Conservation (phyloP, 169 alveolate genomes). For the Cryptosporidium ryanae region DNA sequence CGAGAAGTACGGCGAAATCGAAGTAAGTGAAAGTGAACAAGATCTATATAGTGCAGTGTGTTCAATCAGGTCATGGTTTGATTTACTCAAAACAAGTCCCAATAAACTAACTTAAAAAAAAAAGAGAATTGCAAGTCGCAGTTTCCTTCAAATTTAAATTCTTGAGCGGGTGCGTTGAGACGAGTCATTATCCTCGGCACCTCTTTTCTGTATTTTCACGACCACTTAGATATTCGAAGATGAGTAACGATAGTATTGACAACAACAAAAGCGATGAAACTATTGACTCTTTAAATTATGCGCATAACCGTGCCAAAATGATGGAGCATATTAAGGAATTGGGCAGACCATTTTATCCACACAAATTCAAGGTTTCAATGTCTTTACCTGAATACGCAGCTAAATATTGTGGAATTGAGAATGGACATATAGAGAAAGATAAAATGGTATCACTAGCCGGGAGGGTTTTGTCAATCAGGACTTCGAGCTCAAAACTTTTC, state of each 20-base stretch:
- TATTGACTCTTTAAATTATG: conserved; percentile 15
- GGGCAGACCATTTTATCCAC: conserved; percentile 83
- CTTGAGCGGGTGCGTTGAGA: conserved; percentile 29
- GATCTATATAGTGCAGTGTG: neutral
- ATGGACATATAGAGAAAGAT: conserved; percentile 89
- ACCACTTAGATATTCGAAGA: neutral
- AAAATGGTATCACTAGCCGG: conserved; percentile 90
- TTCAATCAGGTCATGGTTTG: conserved; percentile 30
- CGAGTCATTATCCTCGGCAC: neutral
- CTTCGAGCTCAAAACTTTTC: conserved; percentile 89
- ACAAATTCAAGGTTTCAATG: conserved; percentile 88
- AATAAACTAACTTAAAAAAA: no score
- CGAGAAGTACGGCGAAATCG: conserved; percentile 3
- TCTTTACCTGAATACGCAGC: conserved; percentile 87
- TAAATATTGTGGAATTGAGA: conserved; percentile 85
- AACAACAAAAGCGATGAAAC: conserved; percentile 1
- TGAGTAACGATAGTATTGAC: neutral
- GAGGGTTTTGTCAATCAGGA: conserved; percentile 90
- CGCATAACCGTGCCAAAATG: conserved; percentile 47
- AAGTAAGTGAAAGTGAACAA: conserved; percentile 15
- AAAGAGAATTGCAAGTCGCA: no score
- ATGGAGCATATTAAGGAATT: conserved; percentile 19
- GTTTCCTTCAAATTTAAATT: no score
- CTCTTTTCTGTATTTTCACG: neutral
- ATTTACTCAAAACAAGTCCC: no score